Conservation (phyloP, 257 asterid genomes). For the Echium plantagineum region DNA sequence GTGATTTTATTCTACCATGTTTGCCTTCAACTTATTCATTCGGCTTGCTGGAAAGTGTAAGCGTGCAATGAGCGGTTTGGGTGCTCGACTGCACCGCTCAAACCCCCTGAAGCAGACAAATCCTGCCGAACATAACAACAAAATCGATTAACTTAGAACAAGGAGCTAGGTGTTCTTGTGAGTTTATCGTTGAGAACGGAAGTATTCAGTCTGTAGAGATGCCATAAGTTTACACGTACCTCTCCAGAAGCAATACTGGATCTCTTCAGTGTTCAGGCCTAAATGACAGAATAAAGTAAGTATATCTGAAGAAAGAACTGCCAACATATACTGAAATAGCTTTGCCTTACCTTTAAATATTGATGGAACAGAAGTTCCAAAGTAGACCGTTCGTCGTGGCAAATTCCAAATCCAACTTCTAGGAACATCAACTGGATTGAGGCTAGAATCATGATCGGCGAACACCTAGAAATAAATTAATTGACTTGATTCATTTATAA, state of each 20-base stretch:
- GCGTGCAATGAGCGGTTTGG: constrained; percentile 83
- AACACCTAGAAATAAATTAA: constrained; percentile 19
- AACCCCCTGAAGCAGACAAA: constrained; percentile 94
- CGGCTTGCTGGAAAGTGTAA: constrained; percentile 88
- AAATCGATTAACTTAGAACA: no score
- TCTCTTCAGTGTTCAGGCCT: constrained; percentile 23
- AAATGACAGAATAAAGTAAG: neutral
- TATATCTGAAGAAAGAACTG: neutral
- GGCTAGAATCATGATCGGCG: constrained; percentile 28
- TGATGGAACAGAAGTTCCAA: constrained; percentile 18
- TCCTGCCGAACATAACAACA: constrained; percentile 41
- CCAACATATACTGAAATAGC: neutral
- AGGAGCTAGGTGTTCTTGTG: no score
- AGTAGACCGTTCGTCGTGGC: constrained; percentile 14
- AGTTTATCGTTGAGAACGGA: neutral
- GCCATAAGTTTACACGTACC: constrained; percentile 13
- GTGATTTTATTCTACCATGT: constrained; percentile 21
- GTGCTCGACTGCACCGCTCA: constrained; percentile 64
- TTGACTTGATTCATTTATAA: no score
- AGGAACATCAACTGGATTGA: constrained; percentile 17
- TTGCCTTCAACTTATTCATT: constrained; percentile 32
- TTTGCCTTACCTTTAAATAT: constrained; percentile 24
- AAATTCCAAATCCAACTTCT: constrained; percentile 14
- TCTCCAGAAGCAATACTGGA: constrained; percentile 16
- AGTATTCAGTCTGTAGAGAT: neutral